These are phyloP conservation scores for Salix exigua DNA, from an alignment of 345 rosid genomes.

Conservation along the genomic window DNA sequence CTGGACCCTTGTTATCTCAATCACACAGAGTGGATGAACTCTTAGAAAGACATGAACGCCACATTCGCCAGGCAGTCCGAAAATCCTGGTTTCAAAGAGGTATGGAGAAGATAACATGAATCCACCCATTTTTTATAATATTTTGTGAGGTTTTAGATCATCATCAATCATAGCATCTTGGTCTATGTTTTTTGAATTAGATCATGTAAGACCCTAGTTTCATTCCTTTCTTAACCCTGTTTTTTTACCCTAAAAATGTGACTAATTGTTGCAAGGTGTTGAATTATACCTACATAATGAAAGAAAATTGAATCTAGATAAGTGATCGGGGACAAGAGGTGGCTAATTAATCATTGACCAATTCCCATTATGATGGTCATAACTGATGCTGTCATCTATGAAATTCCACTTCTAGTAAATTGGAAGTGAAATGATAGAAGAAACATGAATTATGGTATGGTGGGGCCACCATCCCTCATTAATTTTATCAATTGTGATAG, in stretches of 20 bases:
- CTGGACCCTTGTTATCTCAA: slow-evolving; percentile 81
- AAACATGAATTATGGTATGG: not conserved
- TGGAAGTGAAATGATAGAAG: not conserved
- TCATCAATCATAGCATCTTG: not conserved
- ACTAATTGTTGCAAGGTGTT: not conserved
- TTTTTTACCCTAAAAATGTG: not conserved
- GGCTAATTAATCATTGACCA: slow-evolving; percentile 10
- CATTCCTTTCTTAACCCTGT: not conserved
- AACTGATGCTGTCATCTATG: not conserved
- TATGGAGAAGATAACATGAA: slow-evolving; percentile 15
- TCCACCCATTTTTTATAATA: not conserved
- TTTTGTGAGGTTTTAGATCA: not conserved
- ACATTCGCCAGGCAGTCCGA: slow-evolving; percentile 75
- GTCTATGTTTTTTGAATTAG: not conserved
- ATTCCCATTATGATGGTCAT: slow-evolving; percentile 1
- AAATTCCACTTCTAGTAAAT: not conserved
- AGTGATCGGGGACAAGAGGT: slow-evolving; percentile 1
- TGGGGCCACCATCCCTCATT: not conserved
- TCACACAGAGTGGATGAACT: slow-evolving; percentile 70
- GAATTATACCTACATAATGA: not conserved
- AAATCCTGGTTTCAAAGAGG: slow-evolving; percentile 94
- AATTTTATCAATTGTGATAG: not conserved
- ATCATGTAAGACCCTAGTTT: not conserved
- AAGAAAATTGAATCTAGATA: not conserved
- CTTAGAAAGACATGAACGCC: slow-evolving; percentile 69